These are phyloP conservation scores for Xylaria cubensis DNA, from an alignment of 495 filamentous ascomycete species.

Conservation along the genomic window DNA sequence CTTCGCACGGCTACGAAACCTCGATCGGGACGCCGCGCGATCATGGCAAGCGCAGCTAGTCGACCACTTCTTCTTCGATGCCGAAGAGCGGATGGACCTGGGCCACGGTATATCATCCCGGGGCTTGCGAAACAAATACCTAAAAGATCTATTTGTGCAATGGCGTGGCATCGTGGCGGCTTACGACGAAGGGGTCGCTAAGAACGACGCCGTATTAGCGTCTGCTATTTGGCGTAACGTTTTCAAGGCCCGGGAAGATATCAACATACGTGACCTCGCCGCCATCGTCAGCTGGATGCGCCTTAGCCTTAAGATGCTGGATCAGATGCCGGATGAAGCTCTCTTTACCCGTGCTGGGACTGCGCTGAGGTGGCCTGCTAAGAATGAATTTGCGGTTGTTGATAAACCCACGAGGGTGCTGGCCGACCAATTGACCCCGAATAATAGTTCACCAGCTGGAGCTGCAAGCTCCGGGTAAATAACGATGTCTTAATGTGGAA, in stretches of 20 bases:
- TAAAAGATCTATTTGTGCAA: conserved; percentile 90
- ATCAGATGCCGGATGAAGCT: conserved; percentile 65
- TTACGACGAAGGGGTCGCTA: conserved; percentile 86
- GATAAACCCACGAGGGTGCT: conserved; percentile 42
- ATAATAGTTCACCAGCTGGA: not conserved
- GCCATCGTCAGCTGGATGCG: conserved; percentile 82
- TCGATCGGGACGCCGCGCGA: conserved; percentile 61
- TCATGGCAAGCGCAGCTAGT: conserved; percentile 60
- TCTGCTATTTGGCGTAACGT: conserved; percentile 93
- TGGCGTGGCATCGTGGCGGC: conserved; percentile 84
- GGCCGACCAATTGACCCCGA: conserved; percentile 24
- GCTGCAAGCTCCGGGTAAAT: not conserved
- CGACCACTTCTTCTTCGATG: conserved; percentile 92
- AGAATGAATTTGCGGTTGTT: conserved; percentile 50
- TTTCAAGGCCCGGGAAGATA: conserved; percentile 74
- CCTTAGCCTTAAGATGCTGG: conserved; percentile 66
- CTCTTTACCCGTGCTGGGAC: conserved; percentile 42
- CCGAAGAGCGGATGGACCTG: conserved; percentile 82
- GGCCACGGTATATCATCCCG: conserved; percentile 70
- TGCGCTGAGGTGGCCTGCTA: conserved; percentile 48
- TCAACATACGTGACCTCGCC: conserved; percentile 75
- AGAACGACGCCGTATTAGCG: conserved; percentile 84
- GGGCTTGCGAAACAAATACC: conserved; percentile 76
- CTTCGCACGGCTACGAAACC: conserved; percentile 80
- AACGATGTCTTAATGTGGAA: not conserved